Evolutionary conservation across 306 rosid species (phyloP), one percentile per base, ranked within the genome.

Genomic region (Vicia villosa): DNA sequence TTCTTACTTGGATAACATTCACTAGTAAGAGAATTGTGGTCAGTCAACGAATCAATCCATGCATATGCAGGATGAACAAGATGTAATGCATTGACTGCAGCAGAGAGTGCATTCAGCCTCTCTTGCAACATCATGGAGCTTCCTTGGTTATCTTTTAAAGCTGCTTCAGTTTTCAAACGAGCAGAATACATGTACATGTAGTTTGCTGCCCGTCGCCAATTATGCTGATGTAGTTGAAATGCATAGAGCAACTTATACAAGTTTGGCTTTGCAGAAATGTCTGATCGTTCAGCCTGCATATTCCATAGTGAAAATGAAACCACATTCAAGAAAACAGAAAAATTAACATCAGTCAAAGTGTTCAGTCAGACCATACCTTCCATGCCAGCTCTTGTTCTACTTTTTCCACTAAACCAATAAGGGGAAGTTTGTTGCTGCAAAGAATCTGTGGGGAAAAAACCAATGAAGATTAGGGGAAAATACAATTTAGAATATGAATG

Each of bases 311-410:
- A 76, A 62, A 70, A 79, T 79, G 24, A 11, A 8, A 50, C 12
- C 49, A 28, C 22, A 63, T 66, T 45, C 40, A 51, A 70, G 42
- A 37, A 71, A 69, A 66, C 19, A 21, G 64, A 21, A 83, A 36
- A 70, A 59, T 74, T 63, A 43, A 73, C 41, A 51, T 72, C 67
- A 51, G 10, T 43, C n/a, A 46, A 74, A 46, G 34, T 41, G 62
- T 63, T 69, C 71, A 54, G 62, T 68, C 49, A 74, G 21, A 62
- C 59, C 46, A 72, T 81, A 93, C 98, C 98, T 94, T 94, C 96
- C 96, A 83, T 42, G 86, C 83, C 83, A 94, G 97, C 90, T 94
- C 98, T 73, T 90, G 96, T 82, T 94, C 98, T n/a, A 90, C 94
- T 81, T 87, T 94, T 77, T 90, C 98, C 74, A 77, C 84, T 70